Base-by-base conservation (phyloP, 106 monocot species). In the Dendrobium officinale region DNA sequence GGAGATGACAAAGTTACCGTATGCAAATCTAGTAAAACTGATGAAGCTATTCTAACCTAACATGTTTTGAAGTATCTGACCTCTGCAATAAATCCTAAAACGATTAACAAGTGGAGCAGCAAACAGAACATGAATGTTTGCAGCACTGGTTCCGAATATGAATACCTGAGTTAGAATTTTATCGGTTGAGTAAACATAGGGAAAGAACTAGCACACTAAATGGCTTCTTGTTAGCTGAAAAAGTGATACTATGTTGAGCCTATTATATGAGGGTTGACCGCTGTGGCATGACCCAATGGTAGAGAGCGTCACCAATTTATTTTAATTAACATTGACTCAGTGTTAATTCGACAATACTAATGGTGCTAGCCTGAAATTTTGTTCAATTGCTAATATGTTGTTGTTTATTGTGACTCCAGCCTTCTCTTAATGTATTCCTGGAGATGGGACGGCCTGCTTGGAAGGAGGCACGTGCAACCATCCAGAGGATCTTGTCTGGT, bases 401-500 rank as follows among this genome's bases (percentile, higher is more conserved):
- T 56, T 55, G 43, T 72, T 42, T 11, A 73, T 70, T 77, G 40
- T 51, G 26, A 77, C 64, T 37, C 20, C 81, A 99, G 98, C 73
- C 91, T 55, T 91, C 89, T 42, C 91, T 99, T 72, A 99, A 99
- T 80, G 82, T 79, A 85, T 93, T 99, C 79, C 77, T 99, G 49
- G 92, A 58, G 82, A 78, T 99, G 98, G 95, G 98, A 15, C 83
- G 92, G 17, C 91, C 92, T 43, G 95, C 92, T 26, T 99, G 98
- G 95, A 94, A 89, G 85, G 98, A 95, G 84, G 98, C 98, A 7
- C 88, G 98, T 29, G 73, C 85, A 55, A 95, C 92, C 44, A 83
- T 99, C 11, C 98, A 95, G 79, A 92, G 84, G 49, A 89, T 98
- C 75, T 82, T 98, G 56, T 98, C 98, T 45, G 95, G 98, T 98